A percentile compares a stretch with the other conserved stretches of the same genome.
Conservation (phyloP, 306 rosid genomes). For the Arachis stenosperma region DNA sequence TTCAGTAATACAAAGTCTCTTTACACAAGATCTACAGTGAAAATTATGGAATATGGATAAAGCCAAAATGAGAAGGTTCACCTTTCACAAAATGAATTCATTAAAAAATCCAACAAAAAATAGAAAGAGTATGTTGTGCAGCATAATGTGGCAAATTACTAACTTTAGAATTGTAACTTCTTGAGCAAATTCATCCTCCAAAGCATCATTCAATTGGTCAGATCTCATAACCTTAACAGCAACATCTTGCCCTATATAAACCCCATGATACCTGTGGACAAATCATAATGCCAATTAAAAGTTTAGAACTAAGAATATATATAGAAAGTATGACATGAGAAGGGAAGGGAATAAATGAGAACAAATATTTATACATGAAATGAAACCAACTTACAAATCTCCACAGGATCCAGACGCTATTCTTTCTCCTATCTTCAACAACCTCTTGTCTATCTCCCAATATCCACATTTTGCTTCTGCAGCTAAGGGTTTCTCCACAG, state of each 20-base stretch:
- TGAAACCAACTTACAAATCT: conserved; percentile 74
- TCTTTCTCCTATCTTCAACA: conserved; percentile 83
- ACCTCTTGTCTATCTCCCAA: conserved; percentile 96
- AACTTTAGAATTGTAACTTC: conserved; percentile 94
- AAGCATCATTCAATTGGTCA: conserved; percentile 81
- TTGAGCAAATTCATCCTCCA: conserved; percentile 93
- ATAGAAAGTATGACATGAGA: background rate
- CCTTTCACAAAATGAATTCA: conserved; percentile 21
- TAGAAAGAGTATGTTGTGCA: conserved; percentile 19
- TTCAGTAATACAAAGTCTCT: conserved; percentile 36
- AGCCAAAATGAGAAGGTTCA: conserved; percentile 22
- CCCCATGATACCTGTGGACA: conserved; percentile 72
- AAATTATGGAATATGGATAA: conserved; percentile 18
- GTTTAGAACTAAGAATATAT: conserved; percentile 23
- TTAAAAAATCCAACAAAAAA: conserved; percentile 24
- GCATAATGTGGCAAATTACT: conserved; percentile 25
- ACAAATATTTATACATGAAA: conserved; percentile 23
- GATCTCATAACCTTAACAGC: conserved; percentile 92
- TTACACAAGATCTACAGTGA: conserved; percentile 20
- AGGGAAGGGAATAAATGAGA: conserved; percentile 1
- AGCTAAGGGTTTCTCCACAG: conserved; percentile 61
- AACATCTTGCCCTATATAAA: conserved; percentile 89
- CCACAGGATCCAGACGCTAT: conserved; percentile 99
- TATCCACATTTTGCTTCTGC: conserved; percentile 62
- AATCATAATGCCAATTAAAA: conserved; percentile 32